Base-by-base conservation (phyloP, 1,139 yeast genomes). In the Pichia sp. region DNA sequence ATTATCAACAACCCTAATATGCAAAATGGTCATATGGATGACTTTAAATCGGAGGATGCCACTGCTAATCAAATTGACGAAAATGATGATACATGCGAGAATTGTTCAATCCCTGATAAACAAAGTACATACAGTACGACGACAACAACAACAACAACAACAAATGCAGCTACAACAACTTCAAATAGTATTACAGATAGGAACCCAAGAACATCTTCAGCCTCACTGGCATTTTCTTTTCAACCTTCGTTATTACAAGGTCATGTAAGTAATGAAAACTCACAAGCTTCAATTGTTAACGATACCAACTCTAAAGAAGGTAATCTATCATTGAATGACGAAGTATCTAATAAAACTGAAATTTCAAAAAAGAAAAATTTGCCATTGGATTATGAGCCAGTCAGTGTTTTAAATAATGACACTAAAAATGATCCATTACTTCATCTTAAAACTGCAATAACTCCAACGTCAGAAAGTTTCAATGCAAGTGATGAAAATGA, bases 161-260 rank as follows among this genome's bases (percentile, higher is more conserved):
- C 27, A 14, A 27, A 13, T 16, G 30, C 30, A 8, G 22, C 28
- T 22, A 22, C 42, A 25, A 25, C 18, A 22, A 42, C 42, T 8
- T 18, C 29, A 29, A 42, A 34, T 28, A 47, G 34, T 25, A 30
- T 29, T 25, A 13, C 28, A 13, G 50, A 31, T 7, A 38, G 31
- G 2, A 29, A 46, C n/a, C 14, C 16, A 1, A 29, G 46, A 8
- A 30, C 28, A 25, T 49, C 53, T 5, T 30, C 48, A 5, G 27
- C 38, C 25, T 50, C 54, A n/a, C 27, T 48, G 10, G 46, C 56
- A 18, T 53, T 53, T 39, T 53, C 56, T 14, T 51, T 53, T 30
- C 56, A 53, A 18, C 54, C 56, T 10, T 53, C 56, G 3, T n/a
- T 53, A 16, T 19, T 45, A 27, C 49, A 50, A 25, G 53, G 49